Percentiles rank a stretch among this genome's conserved stretches.
phyloP scores from a whole-genome alignment of 805 yeast species.

The Novakomyces olei region DNA sequence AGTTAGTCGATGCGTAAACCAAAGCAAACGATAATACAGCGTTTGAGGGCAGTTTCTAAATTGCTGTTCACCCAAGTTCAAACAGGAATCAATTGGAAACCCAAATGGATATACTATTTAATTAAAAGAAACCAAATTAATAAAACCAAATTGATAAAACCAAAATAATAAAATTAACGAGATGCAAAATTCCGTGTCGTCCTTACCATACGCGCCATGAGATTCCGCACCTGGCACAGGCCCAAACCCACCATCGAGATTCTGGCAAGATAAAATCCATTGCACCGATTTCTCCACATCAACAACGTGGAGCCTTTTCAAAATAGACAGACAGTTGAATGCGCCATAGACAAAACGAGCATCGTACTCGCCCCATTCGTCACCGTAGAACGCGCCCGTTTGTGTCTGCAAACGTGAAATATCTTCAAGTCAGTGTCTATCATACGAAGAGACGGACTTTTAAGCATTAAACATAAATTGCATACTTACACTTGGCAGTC shows the following conservation, averaged over 20 bases:
- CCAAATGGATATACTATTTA: too few relatives aligned
- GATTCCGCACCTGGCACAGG: conserved; percentile 84
- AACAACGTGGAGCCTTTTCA: conserved; percentile 32
- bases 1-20: too few relatives aligned
- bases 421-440: conserved; percentile 12
- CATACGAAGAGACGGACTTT: conserved; percentile 6
- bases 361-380: conserved; percentile 76
- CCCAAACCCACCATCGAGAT: conserved; percentile 94
- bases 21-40: too few relatives aligned
- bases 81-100: too few relatives aligned
- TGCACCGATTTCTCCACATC: conserved; percentile 38
- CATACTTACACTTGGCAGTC: conserved; percentile 19
- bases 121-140: too few relatives aligned
- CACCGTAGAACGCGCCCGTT: conserved; percentile 47
- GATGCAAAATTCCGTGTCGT: too few relatives aligned
- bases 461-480: conserved; percentile 13
- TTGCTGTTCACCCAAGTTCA: too few relatives aligned
- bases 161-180: not conserved
- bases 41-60: too few relatives aligned
- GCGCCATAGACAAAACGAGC: conserved; percentile 78
- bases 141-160: not conserved
- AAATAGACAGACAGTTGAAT: conserved; percentile 44
- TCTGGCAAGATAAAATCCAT: conserved; percentile 48
- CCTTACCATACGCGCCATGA: conserved; percentile 58
- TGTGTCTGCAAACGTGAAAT: conserved; percentile 24